A percentile compares a stretch with the other conserved stretches of the same genome.
phyloP scores from a whole-genome alignment of 2,329 filamentous ascomycete genomes.

The Samsoniella hepiali region DNA sequence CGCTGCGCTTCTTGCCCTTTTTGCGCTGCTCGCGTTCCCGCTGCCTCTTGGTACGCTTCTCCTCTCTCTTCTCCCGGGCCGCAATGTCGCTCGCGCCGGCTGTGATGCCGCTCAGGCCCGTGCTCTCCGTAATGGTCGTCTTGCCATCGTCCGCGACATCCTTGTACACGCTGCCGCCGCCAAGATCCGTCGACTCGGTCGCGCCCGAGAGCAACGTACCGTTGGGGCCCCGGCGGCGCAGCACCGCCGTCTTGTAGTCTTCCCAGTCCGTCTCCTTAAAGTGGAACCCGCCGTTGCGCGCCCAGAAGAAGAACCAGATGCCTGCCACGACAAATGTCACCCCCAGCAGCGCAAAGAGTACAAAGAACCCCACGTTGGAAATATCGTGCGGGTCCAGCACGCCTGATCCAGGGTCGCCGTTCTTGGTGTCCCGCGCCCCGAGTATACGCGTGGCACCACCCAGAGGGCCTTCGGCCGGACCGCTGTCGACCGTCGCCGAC shows the following conservation, averaged over 20 bases:
- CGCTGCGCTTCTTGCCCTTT: conserved; percentile 20
- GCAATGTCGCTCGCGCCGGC: conserved; percentile 54
- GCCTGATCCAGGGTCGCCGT: conserved; percentile 43
- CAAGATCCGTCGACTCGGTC: conserved; percentile 76
- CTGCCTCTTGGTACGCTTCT: conserved; percentile 49
- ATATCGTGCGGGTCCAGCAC: conserved; percentile 53
- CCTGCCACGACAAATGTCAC: conserved; percentile 67
- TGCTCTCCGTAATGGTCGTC: conserved; percentile 45
- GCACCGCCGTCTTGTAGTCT: conserved; percentile 93
- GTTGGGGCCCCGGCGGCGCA: conserved; percentile 84
- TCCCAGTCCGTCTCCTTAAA: conserved; percentile 90
- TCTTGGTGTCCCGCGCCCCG: conserved; percentile 36
- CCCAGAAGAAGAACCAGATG: conserved; percentile 99
- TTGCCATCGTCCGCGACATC: conserved; percentile 57
- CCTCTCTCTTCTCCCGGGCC: conserved; percentile 54
- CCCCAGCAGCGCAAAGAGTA: conserved; percentile 81
- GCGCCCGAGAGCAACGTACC: conserved; percentile 81
- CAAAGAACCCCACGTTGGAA: conserved; percentile 72
- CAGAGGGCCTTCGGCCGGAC: conserved; percentile 4
- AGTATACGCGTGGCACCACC: conserved; percentile 39
- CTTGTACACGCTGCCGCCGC: conserved; percentile 82
- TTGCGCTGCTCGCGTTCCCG: conserved; percentile 31
- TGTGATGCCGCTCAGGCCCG: conserved; percentile 52
- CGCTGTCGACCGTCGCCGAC: background rate
- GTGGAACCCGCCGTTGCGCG: conserved; percentile 89